Evolutionary conservation across 768 basidiomycete species (phyloP), one percentile per base, ranked within the genome.

Genomic region (Infundibulicybe gibba): DNA sequence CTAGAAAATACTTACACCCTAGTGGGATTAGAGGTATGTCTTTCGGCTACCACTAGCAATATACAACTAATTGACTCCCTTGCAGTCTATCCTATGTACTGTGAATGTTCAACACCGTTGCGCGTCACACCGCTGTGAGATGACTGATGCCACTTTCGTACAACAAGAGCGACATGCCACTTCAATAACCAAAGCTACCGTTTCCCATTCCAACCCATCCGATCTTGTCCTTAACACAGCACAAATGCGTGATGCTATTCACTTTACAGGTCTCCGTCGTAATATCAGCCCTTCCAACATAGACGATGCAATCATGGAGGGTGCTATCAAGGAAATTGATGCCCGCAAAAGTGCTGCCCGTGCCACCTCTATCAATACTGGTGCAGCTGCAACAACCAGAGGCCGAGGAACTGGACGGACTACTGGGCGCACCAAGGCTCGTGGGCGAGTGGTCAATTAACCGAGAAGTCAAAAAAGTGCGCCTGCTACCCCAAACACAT

Each of bases 211-310:
- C 17, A 38, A 38, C 10, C 35, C 3, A n/a, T 4, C 35, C 10
- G 35, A 38, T 10, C 35, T 38, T 4, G 3, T 38, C 4, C 35
- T 46, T 6, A 46, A 46, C 40, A 50, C 45, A 1, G 34, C 44
- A 14, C 49, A 43, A 30, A 50, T 50, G 49, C 33, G 41, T 15
- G 49, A 50, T 38, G 31, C 41, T 2, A 5, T 46, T 2, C 40
- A 45, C 41, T 10, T 49, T 15, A 3, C 3, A 4, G 35, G n/a
- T 38, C n/a, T n/a, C n/a, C n/a, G n/a, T 38, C 41, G 8, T 33
- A 35, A 25, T 15, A 19, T 6, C 6, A 10, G 35, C 4, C 10
- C 35, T 10, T 6, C n/a, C 4, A 38, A 38, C 35, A 38, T 38
- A n/a, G 35, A 38, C 10, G 4, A n/a, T 3, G 35, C 17, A 19